A percentile compares a stretch with the other conserved stretches of the same genome.
phyloP scores from a whole-genome alignment of 257 asterid species.

The Buddleja alternifolia region DNA sequence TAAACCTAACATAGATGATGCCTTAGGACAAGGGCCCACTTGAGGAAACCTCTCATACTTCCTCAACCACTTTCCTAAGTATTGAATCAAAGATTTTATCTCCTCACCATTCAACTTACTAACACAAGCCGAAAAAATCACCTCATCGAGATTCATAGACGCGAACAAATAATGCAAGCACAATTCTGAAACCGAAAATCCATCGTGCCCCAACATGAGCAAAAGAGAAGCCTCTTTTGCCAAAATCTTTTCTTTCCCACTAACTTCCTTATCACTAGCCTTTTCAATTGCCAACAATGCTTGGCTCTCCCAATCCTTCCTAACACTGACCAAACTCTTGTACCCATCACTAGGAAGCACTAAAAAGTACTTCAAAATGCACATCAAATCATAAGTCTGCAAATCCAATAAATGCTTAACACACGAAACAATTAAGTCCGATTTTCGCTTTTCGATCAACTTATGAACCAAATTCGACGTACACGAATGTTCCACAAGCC shows the following conservation, averaged over 20 bases:
- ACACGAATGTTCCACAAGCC: slow-evolving; percentile 51
- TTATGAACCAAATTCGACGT: slow-evolving; percentile 48
- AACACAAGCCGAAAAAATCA: slow-evolving; percentile 75
- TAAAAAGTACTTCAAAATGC: slow-evolving; percentile 77
- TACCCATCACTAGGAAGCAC: slow-evolving; percentile 51
- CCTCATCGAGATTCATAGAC: slow-evolving; percentile 72
- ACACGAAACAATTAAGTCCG: slow-evolving; percentile 68
- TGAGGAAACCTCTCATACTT: slow-evolving; percentile 89
- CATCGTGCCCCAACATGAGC: slow-evolving; percentile 85
- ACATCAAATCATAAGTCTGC: slow-evolving; percentile 66
- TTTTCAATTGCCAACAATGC: slow-evolving; percentile 64
- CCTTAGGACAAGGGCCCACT: slow-evolving; percentile 69
- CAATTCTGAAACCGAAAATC: slow-evolving; percentile 66
- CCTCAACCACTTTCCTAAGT: slow-evolving; percentile 78
- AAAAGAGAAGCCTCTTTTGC: slow-evolving; percentile 67
- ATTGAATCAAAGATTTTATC: slow-evolving; percentile 64
- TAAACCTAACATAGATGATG: slow-evolving; percentile 60
- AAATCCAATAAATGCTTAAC: slow-evolving; percentile 61
- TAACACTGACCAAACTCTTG: slow-evolving; percentile 48
- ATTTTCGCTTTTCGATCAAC: slow-evolving; percentile 56
- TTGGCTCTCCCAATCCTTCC: slow-evolving; percentile 86
- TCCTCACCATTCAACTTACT: slow-evolving; percentile 75
- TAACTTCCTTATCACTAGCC: slow-evolving; percentile 42
- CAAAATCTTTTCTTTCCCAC: slow-evolving; percentile 39
- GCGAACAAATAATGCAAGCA: slow-evolving; percentile 82